Base-by-base conservation (phyloP, 192 early-diverging fungal genomes). In the Chytriomyces sp. region DNA sequence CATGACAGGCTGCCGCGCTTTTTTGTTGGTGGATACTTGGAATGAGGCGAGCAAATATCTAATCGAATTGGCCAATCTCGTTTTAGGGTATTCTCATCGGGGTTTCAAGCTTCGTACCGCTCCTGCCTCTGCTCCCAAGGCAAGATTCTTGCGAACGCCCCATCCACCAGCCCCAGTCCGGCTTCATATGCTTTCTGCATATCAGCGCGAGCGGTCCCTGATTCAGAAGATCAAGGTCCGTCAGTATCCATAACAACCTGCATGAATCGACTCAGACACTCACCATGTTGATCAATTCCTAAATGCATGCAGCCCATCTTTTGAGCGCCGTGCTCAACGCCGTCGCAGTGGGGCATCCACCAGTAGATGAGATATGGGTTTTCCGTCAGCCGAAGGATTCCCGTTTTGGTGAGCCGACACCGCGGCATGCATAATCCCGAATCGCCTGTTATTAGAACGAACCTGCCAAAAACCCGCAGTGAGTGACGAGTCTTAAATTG, bases 271-370 rank as follows among this genome's bases (percentile, higher is more conserved):
- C n/a, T n/a, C n/a, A n/a, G n/a, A n/a, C n/a, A n/a, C 34, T 65
- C 38, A 28, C 39, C 60, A 14, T 40, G 41, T 28, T 72, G 70
- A 26, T 72, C 41, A 37, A 72, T 14, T 19, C 70, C 70, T 6
- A 72, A 49, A 4, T 59, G 70, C 14, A 72, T 72, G 59, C 70
- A 72, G 38, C 34, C 33, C 3, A 72, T 64, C 59, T 64, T 63
- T 5, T 72, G 34, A 14, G 26, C 8, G 31, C 32, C 60, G 26
- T n/a, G 14, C 14, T n/a, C 26, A 17, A 37, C 38, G 2, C 60
- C 60, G 26, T 62, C 28, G 39, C 60, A 62, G 3, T 62, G 12
- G 19, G 12, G 31, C 19, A 6, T 30, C 19, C 38, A 26, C 26
- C 31, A 58, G 56, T 58, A 32, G 14, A 25, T 25, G 14, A 58